Percentiles rank a stretch among this genome's conserved stretches.
Evolutionary conservation across 2,329 filamentous ascomycete genomes (phyloP).

Genomic region (Emmonsia crescens): DNA sequence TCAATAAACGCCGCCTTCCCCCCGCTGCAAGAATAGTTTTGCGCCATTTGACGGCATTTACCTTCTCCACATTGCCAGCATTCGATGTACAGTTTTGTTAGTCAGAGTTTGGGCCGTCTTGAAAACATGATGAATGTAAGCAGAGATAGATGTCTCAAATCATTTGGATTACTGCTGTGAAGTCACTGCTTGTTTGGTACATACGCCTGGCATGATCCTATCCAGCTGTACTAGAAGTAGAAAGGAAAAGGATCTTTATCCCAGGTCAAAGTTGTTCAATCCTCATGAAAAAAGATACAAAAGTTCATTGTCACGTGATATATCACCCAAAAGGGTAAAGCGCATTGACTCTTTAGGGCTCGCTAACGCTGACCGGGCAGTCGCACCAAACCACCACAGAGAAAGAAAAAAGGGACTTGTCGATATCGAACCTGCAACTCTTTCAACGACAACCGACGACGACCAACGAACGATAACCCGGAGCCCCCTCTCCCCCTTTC

Average conservation of each 20-base stretch:
- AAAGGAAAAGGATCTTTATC: neutral
- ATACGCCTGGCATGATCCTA: neutral
- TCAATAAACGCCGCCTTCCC: neutral
- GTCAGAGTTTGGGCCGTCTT: neutral
- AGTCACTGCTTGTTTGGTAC: neutral
- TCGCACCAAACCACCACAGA: conserved; percentile 3
- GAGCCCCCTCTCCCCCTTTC: neutral
- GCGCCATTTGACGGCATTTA: neutral
- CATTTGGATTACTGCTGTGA: neutral
- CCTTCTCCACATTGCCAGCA: neutral
- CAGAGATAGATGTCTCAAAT: neutral
- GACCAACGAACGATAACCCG: neutral
- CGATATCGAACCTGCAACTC: conserved; percentile 2
- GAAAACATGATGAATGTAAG: neutral
- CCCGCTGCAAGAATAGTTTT: neutral
- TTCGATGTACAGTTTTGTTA: neutral
- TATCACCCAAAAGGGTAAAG: neutral
- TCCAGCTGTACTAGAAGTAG: neutral
- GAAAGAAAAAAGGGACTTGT: neutral
- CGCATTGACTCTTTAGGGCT: neutral
- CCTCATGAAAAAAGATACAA: neutral
- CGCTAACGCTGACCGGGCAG: neutral
- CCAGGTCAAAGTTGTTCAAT: neutral
- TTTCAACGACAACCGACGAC: neutral
- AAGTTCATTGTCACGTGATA: neutral